Conservation (phyloP, 2,329 filamentous ascomycete genomes). For the Aureobasidium mangrovei region DNA sequence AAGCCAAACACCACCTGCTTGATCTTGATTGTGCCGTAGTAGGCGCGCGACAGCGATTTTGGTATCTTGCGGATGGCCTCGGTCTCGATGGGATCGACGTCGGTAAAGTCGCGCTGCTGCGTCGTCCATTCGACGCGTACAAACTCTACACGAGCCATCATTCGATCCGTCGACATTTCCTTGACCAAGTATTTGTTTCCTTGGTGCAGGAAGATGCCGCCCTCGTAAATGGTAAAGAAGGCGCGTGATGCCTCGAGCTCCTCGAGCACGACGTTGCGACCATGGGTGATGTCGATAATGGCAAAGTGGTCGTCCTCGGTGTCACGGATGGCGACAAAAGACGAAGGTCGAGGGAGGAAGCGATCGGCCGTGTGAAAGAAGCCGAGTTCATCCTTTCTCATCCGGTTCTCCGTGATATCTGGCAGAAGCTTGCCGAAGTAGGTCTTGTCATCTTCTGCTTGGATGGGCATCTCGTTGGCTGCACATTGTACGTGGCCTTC, state of each 20-base stretch:
- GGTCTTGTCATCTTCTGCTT: slow-evolving; percentile 59
- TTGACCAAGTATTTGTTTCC: slow-evolving; percentile 87
- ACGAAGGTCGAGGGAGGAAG: slow-evolving; percentile 77
- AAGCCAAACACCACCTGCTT: slow-evolving; percentile 87
- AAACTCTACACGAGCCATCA: slow-evolving; percentile 76
- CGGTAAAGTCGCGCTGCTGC: slow-evolving; percentile 83
- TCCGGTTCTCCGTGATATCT: slow-evolving; percentile 62
- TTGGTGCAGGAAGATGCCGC: slow-evolving; percentile 93
- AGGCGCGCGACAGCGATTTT: slow-evolving; percentile 58
- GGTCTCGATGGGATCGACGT: slow-evolving; percentile 87
- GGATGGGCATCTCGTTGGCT: slow-evolving; percentile 87
- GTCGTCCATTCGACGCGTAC: slow-evolving; percentile 96
- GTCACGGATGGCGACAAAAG: slow-evolving; percentile 78
- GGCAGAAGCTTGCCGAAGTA: slow-evolving; percentile 74
- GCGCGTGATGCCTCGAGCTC: slow-evolving; percentile 94
- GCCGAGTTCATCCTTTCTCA: slow-evolving; percentile 64
- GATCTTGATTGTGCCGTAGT: slow-evolving; percentile 79
- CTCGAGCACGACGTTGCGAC: slow-evolving; percentile 77
- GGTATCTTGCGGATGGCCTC: slow-evolving; percentile 72
- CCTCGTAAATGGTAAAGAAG: slow-evolving; percentile 92
- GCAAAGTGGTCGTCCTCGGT: slow-evolving; percentile 89
- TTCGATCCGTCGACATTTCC: slow-evolving; percentile 71
- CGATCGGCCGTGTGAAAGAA: slow-evolving; percentile 87
- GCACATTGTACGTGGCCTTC: slow-evolving; percentile 96
- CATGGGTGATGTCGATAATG: slow-evolving; percentile 78